Percentiles rank a stretch among this genome's conserved stretches.
Conservation (phyloP, 352 stramenopile genomes). For the Globisporangium acanthophoron region DNA sequence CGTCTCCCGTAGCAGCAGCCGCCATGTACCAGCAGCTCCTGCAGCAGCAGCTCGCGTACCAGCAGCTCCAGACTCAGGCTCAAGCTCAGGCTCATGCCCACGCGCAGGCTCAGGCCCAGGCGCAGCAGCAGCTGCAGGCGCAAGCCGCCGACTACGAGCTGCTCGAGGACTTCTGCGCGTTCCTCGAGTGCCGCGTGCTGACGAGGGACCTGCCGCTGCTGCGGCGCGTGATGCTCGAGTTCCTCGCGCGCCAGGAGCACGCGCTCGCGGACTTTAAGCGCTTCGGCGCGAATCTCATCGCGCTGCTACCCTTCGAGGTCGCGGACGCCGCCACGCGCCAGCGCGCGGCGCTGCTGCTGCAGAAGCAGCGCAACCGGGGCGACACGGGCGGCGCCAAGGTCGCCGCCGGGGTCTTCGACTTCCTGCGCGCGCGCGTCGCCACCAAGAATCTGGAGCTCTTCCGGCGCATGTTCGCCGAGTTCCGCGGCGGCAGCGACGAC, state of each 20-base stretch:
- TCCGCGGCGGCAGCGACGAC: constrained; percentile 19
- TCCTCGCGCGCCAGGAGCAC: constrained; percentile 38
- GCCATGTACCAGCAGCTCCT: too few species aligned
- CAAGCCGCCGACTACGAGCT: constrained; percentile 21
- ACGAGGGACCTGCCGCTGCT: constrained; percentile 42
- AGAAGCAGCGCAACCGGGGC: constrained; percentile 8
- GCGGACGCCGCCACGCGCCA: constrained; percentile 1
- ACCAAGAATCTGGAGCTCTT: constrained; percentile 33
- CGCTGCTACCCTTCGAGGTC: constrained; percentile 28
- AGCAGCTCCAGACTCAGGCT: too few species aligned
- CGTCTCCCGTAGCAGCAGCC: too few species aligned
- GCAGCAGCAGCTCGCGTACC: too few species aligned
- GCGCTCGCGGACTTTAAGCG: constrained; percentile 36
- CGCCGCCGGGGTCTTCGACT: constrained; percentile 29
- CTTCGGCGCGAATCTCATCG: constrained; percentile 28
- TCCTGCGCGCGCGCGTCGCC: constrained; percentile 28
- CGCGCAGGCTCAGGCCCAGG: background rate
- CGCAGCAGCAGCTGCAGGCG: background rate
- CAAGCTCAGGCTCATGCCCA: background rate
- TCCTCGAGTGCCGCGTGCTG: constrained; percentile 41
- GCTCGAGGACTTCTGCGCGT: constrained; percentile 48
- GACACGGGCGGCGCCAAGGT: constrained; percentile 16
- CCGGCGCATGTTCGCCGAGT: constrained; percentile 37
- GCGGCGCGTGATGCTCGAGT: constrained; percentile 51
- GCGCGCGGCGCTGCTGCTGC: constrained; percentile 21